Evolutionary conservation across 208 protist species (phyloP), one percentile per base, ranked within the genome.

Genomic region (Crithidia sp.): DNA sequence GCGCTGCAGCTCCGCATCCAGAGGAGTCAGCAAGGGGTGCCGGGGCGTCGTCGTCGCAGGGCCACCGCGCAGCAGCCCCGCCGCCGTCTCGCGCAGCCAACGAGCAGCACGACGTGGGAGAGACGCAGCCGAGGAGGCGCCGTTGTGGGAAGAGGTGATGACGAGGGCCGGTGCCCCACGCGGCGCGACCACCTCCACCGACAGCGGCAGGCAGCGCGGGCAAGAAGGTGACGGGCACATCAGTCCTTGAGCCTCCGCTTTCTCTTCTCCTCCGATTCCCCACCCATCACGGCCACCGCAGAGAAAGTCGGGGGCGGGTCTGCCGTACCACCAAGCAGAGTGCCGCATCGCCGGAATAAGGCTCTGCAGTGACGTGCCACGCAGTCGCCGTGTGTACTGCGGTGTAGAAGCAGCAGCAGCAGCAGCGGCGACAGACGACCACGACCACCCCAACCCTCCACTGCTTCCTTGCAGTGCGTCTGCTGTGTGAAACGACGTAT

Each of bases 251-350:
- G 2, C 0, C 0, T 56, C 52, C 7, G 1, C 16, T 28, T 19
- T 0, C 8, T 19, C 16, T 56, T 28, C 52, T 36, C 52, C 13
- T 28, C 52, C 7, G 0, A 14, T 12, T 14, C 52, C 13, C 16
- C 17, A 13, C 12, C 45, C 45, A 14, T 13, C 45, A 13, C 12
- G 9, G 12, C 12, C 45, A 49, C 9, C 45, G 45, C 45, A 28
- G 19, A 58, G 17, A 39, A 50, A 5, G 43, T 6, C 41, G 39
- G 45, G 40, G 0, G 55, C 55, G 19, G n/a, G 10, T 6, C 71
- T 59, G 19, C 62, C 40, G 40, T 66, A 74, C 74, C 61, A 79
- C 74, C 67, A 74, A 39, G 40, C 54, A 17, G 61, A 43, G 39
- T 55, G 45, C 10, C 44, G 40, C 47, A 74, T 71, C 9, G 49